phyloP scores from a whole-genome alignment of 495 filamentous ascomycete genomes.

The Penicillium ucsense region DNA sequence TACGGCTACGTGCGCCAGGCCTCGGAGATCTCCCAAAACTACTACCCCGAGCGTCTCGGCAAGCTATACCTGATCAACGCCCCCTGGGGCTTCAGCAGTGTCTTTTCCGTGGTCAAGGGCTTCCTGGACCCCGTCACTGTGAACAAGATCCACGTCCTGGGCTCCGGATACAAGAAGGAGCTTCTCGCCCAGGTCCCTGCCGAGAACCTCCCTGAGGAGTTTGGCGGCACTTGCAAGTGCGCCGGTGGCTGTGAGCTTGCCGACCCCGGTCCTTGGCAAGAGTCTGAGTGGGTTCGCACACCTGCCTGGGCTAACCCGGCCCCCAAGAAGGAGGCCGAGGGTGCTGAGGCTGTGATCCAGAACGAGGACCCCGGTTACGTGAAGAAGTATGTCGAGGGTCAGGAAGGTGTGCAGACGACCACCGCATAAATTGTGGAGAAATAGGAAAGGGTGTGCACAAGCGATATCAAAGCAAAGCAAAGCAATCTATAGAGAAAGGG shows the following conservation, averaged over 20 bases:
- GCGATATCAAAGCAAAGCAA: background rate
- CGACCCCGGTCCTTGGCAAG: conserved; percentile 88
- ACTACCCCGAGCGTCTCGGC: conserved; percentile 91
- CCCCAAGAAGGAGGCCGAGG: conserved; percentile 31
- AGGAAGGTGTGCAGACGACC: conserved; percentile 17
- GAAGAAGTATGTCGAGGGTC: conserved; percentile 24
- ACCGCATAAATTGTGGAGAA: conserved; percentile 19
- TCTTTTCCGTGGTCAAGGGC: conserved; percentile 75
- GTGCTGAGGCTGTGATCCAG: conserved; percentile 16
- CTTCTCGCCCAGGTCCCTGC: conserved; percentile 74
- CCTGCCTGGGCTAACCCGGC: conserved; percentile 56
- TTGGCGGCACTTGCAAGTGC: conserved; percentile 80
- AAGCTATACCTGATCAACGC: conserved; percentile 95
- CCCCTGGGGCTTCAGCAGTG: conserved; percentile 81
- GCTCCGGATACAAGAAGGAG: conserved; percentile 69
- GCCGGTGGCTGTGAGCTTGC: conserved; percentile 76
- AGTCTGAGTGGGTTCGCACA: conserved; percentile 58
- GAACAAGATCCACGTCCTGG: conserved; percentile 87
- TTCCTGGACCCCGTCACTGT: conserved; percentile 97
- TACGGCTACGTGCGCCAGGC: conserved; percentile 76
- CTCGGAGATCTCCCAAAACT: conserved; percentile 85
- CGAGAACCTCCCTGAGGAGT: conserved; percentile 82
- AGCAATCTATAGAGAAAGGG: conserved; percentile 2
- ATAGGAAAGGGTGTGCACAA: background rate
- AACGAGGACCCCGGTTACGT: conserved; percentile 21